phyloP scores from a whole-genome alignment of 2,329 filamentous ascomycete genomes.

The Apiospora saccharicola region DNA sequence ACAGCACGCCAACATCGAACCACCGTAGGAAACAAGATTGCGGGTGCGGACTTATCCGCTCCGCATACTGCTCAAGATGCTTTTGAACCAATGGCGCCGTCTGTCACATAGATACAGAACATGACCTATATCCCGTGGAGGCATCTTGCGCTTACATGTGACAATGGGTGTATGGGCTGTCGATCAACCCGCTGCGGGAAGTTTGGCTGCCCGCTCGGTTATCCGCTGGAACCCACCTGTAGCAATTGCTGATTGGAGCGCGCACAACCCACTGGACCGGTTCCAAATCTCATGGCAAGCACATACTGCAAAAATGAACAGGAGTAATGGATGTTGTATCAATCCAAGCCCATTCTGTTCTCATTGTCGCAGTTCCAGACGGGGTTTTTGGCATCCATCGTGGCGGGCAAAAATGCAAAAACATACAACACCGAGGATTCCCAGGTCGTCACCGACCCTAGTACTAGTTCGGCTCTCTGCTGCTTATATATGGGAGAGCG shows the following conservation, averaged over 20 bases:
- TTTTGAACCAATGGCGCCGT: neutral
- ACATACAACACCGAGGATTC: no score
- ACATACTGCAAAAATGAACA: neutral
- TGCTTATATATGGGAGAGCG: no score
- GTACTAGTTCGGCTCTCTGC: no score
- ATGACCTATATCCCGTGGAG: neutral
- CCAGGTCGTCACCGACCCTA: no score
- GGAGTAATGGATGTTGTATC: no score
- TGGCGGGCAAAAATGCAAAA: no score
- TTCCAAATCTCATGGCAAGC: neutral
- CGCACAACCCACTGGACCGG: neutral
- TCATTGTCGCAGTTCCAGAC: accelerated
- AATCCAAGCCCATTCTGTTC: no score
- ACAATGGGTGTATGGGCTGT: neutral
- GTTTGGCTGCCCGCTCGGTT: neutral
- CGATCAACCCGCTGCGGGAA: neutral
- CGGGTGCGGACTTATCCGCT: constrained; percentile 14
- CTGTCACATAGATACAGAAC: neutral
- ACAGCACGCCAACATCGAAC: neutral
- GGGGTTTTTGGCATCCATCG: no score
- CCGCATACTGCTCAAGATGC: neutral
- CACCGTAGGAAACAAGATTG: neutral
- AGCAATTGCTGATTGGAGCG: no score
- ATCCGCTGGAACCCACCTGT: neutral
- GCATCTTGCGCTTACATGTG: neutral